Evolutionary conservation across 2,329 filamentous ascomycete species (phyloP), one percentile per base, ranked within the genome.

Genomic region (Pseudofabraea citricarpa): DNA sequence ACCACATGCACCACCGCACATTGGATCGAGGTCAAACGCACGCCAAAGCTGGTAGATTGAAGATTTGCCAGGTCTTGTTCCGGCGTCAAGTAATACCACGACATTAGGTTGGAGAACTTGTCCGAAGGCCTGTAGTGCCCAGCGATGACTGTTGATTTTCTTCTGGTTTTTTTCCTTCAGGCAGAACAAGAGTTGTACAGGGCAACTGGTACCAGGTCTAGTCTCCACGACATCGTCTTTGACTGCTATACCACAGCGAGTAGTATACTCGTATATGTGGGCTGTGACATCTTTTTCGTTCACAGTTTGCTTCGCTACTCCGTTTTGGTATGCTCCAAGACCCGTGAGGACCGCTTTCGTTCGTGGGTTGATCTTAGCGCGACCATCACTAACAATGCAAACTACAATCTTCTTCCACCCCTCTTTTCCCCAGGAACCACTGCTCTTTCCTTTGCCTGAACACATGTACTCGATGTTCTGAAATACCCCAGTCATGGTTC

Each of bases 161-260:
- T 54, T 53, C 15, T 48, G 41, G 33, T 56, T 56, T 33, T 54
- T 48, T 36, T 55, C 45, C 43, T 56, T 56, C 3, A 56, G 44
- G 21, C 51, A 54, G 46, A 55, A 55, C 3, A 56, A 45, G 23
- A 56, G 32, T 35, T 56, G 54, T 4, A 54, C 50, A 3, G 54
- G 53, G 29, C 19, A 33, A 95, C 87, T 53, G 95, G 95, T 33
- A 90, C 91, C 73, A 95, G 91, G 90, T 29, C 95, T 77, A 4
- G 89, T 95, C 57, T 81, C 83, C 10, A 88, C 77, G 61, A 85
- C 81, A 58, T 95, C 88, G 56, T 91, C 88, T 43, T 84, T 82
- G 3, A 91, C 90, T 19, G 90, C 85, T 60, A 96, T 91, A 42
- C 96, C 84, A 73, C 74, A 61, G 46, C 74, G 71, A 1, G 72